These are phyloP conservation scores for Luffa aegyptiaca DNA, from an alignment of 306 rosid genomes.

Conservation along the genomic window DNA sequence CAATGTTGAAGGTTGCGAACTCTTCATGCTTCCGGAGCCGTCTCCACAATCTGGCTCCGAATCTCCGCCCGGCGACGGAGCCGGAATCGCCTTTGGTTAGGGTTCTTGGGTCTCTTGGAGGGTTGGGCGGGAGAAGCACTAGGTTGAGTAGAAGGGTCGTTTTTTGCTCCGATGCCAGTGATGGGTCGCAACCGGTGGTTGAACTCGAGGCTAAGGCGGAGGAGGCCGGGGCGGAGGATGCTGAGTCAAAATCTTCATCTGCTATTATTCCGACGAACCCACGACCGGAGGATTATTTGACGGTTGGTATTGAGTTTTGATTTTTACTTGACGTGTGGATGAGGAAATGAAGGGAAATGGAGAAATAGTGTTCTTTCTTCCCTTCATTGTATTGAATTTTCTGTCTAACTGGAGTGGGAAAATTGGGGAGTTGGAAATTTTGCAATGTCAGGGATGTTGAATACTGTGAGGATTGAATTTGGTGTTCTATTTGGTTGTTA, in stretches of 20 bases:
- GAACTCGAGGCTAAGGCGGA: constrained; percentile 42
- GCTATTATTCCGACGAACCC: constrained; percentile 84
- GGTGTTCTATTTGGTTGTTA: background rate
- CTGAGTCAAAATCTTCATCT: constrained; percentile 40
- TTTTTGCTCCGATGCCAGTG: constrained; percentile 77
- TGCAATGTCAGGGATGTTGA: background rate
- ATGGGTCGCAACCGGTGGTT: constrained; percentile 41
- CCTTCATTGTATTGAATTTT: background rate
- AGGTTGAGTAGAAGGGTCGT: constrained; percentile 33
- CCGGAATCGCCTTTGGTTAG: constrained; percentile 38
- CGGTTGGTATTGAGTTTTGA: constrained; percentile 42
- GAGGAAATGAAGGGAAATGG: background rate
- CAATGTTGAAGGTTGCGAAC: constrained; percentile 73
- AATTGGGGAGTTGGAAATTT: background rate
- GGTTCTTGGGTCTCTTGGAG: constrained; percentile 38
- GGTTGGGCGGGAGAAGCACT: constrained; percentile 19
- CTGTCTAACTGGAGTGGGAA: background rate
- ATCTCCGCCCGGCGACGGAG: constrained; percentile 31
- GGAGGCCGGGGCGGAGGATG: constrained; percentile 34
- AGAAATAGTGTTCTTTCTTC: background rate
- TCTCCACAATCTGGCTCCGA: constrained; percentile 30
- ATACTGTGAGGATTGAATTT: background rate
- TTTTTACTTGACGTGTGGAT: background rate
- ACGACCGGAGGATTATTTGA: constrained; percentile 85
- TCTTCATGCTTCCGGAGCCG: constrained; percentile 32